Evolutionary conservation across 2,329 filamentous ascomycete species (phyloP).

Genomic region (Paecilomyces niveus): DNA sequence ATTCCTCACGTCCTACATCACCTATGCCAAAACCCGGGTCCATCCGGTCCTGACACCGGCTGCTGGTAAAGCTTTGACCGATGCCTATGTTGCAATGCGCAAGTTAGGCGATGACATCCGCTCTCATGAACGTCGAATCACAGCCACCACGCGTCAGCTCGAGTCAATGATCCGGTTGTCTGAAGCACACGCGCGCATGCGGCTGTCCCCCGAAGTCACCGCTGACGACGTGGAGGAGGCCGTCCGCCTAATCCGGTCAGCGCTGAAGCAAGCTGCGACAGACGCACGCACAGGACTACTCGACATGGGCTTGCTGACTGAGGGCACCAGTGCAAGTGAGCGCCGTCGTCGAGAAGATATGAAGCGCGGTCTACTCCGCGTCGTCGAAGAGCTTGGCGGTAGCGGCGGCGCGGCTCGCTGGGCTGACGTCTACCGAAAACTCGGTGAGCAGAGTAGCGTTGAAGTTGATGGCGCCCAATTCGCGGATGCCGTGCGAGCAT

Average conservation of each 20-base stretch:
- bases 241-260: slow-evolving; percentile 83
- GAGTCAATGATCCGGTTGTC: slow-evolving; percentile 97
- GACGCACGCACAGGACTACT: slow-evolving; percentile 85
- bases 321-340: slow-evolving; percentile 87
- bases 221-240: slow-evolving; percentile 81
- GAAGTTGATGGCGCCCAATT: slow-evolving; percentile 75
- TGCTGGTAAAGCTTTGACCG: slow-evolving; percentile 75
- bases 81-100: slow-evolving; percentile 90
- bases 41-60: slow-evolving; percentile 74
- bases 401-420: slow-evolving; percentile 62
- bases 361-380: slow-evolving; percentile 65
- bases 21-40: slow-evolving; percentile 80
- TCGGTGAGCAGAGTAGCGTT: slow-evolving; percentile 63
- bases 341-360: slow-evolving; percentile 75
- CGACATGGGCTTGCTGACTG: slow-evolving; percentile 91
- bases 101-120: slow-evolving; percentile 84
- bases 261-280: slow-evolving; percentile 95
- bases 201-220: slow-evolving; percentile 68
- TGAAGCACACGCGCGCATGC: slow-evolving; percentile 98
- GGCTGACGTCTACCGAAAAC: slow-evolving; percentile 65
- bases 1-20: slow-evolving; percentile 94
- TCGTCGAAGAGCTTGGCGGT: slow-evolving; percentile 75
- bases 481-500: slow-evolving; percentile 65
- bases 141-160: slow-evolving; percentile 89
- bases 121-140: slow-evolving; percentile 88